phyloP scores from a whole-genome alignment of 148 eudicot genomes.

The Cornus suecica region DNA sequence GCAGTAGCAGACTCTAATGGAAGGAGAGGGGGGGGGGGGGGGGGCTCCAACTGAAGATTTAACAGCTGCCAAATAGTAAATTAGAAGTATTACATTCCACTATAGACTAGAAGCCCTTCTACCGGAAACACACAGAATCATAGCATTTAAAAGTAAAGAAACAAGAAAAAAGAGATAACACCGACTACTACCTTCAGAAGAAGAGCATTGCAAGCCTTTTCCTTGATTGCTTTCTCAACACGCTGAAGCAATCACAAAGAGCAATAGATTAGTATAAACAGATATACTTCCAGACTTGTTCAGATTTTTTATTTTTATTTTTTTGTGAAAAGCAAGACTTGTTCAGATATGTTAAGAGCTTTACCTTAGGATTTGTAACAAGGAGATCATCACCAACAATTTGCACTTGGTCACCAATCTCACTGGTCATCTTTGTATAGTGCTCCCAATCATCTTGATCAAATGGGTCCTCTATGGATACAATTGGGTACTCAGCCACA shows the following conservation, averaged over 20 bases:
- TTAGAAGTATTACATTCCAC: too few species aligned
- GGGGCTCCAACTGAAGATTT: too few species aligned
- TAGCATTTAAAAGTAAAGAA: too few species aligned
- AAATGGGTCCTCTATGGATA: constrained; percentile 83
- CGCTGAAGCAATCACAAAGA: constrained; percentile 20
- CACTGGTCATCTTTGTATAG: constrained; percentile 63
- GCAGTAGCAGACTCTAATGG: too few species aligned
- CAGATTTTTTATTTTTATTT: too few species aligned
- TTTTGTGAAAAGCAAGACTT: too few species aligned
- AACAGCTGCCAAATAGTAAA: too few species aligned
- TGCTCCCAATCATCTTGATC: constrained; percentile 81
- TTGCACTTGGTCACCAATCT: constrained; percentile 63
- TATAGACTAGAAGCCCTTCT: too few species aligned
- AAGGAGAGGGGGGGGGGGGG: too few species aligned
- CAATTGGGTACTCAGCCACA: constrained; percentile 65
- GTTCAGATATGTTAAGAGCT: background rate
- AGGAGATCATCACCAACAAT: constrained; percentile 79
- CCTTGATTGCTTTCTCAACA: constrained; percentile 51
- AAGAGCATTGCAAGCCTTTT: constrained; percentile 55
- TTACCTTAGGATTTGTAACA: constrained; percentile 79
- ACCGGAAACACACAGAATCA: background rate
- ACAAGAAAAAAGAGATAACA: background rate
- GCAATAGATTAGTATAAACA: background rate
- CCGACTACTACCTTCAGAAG: constrained; percentile 42
- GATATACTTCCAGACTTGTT: too few species aligned